Base-by-base conservation (phyloP, 2,329 filamentous ascomycete genomes). In the Pestalotiopsis fici region DNA sequence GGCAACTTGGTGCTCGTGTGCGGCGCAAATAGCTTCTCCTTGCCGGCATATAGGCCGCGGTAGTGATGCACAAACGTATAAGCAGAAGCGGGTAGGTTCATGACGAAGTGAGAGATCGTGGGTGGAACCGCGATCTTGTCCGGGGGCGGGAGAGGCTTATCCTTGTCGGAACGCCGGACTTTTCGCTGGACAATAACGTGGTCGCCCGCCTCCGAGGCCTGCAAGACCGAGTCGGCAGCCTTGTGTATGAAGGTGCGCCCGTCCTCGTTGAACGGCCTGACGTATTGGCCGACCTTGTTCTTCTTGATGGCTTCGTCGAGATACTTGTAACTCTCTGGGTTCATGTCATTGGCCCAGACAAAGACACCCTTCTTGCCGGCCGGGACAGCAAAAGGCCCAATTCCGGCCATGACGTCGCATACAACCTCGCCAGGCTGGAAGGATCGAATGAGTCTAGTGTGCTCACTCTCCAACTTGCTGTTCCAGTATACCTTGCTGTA, bases 401-500 rank as follows among this genome's bases (percentile, higher is more conserved):
- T 95, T 56, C 96, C 96, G 0, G 95, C 95, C 95, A 98, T 99
- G 71, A 98, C 92, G 79, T 99, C 96, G 82, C 92, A 96, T 1
- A 98, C 93, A 3, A 94, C 94, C 76, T 98, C 93, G 50, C 96
- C 95, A 6, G 92, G 89, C 66, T 88, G 83, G 83, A 98, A 98
- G 65, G 91, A 81, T 64, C 86, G 83, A 68, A 95, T 89, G 18
- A 98, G 83, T 3, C 96, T 87, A 71, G 91, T 89, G 80, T 99
- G 96, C 80, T 99, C 96, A 0, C 90, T 93, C 74, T 97, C 91
- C 15, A 99, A 88, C 72, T 95, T 90, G 75, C 90, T 94, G 81
- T 99, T 99, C 95, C 95, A 99, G 85, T 99, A 99, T 3, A 99
- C 96, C 73, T 97, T 97, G 69, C 92, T 89, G 79, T 97, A 99